Conservation (phyloP, 2,329 filamentous ascomycete species). For the Curvularia spicifera region DNA sequence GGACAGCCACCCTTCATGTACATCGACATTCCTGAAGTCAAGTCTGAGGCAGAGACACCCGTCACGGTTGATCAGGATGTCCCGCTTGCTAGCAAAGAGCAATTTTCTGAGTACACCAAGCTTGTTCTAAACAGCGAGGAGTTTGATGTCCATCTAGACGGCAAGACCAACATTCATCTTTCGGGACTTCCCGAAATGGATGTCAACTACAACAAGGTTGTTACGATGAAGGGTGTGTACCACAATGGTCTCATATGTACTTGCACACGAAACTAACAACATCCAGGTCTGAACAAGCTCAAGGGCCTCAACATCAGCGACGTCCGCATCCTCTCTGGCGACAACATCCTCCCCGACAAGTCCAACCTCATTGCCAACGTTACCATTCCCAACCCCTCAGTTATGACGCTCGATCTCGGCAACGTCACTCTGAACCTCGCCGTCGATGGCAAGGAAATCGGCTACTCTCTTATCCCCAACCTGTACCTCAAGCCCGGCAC, state of each 20-base stretch:
- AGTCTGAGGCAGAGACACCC: conserved; percentile 52
- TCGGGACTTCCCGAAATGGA: conserved; percentile 57
- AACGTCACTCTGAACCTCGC: conserved; percentile 68
- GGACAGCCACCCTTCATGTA: conserved; percentile 52
- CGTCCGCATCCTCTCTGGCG: conserved; percentile 55
- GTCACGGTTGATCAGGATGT: conserved; percentile 55
- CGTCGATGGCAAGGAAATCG: conserved; percentile 60
- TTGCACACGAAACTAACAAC: conserved; percentile 2
- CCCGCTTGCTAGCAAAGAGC: conserved; percentile 51
- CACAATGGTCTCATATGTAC: background rate
- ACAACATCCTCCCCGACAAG: conserved; percentile 49
- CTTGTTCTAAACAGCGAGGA: conserved; percentile 58
- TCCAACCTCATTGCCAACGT: conserved; percentile 68
- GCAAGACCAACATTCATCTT: conserved; percentile 52
- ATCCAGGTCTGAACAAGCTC: conserved; percentile 63
- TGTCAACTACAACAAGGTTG: conserved; percentile 63
- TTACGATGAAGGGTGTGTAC: conserved; percentile 62
- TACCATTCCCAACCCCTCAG: conserved; percentile 68
- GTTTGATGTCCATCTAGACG: conserved; percentile 56
- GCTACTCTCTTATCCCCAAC: conserved; percentile 64
- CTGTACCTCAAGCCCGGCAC: conserved; percentile 64
- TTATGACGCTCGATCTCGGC: conserved; percentile 70
- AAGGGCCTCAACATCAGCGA: conserved; percentile 60
- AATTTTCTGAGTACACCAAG: conserved; percentile 59
- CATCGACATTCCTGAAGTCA: conserved; percentile 54